Evolutionary conservation across 257 asterid species (phyloP).

Genomic region (Eustoma russellianum): DNA sequence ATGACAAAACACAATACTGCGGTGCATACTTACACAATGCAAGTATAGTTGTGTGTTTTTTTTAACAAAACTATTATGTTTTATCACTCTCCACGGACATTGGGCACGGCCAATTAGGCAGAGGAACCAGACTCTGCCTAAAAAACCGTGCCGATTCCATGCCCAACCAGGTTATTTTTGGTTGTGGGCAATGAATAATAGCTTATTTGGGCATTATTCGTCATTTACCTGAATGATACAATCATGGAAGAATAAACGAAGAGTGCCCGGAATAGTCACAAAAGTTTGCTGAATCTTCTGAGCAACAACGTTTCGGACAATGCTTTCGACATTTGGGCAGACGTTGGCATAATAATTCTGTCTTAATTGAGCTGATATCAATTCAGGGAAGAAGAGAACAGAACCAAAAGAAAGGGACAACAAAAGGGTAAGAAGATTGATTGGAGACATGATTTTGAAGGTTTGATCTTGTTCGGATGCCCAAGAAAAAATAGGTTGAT

Average conservation of each 20-base stretch:
- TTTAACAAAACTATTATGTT: too few relatives aligned
- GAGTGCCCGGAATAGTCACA: conserved; percentile 51
- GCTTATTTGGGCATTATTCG: too few relatives aligned
- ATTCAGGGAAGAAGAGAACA: conserved; percentile 15
- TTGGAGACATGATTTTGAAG: conserved; percentile 25
- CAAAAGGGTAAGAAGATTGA: conserved; percentile 7
- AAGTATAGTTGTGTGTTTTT: too few relatives aligned
- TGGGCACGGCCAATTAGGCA: too few relatives aligned
- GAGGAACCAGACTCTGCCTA: too few relatives aligned
- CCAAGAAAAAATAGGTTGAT: too few relatives aligned
- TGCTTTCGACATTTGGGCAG: conserved; percentile 67
- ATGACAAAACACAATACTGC: too few relatives aligned
- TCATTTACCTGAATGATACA: conserved; percentile 50
- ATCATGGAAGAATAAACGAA: conserved; percentile 85
- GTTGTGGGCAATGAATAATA: too few relatives aligned
- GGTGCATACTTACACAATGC: too few relatives aligned
- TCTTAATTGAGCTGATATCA: conserved; percentile 41
- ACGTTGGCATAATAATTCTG: conserved; percentile 35
- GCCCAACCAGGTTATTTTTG: too few relatives aligned
- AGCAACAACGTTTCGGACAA: conserved; percentile 43
- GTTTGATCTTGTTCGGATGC: background rate
- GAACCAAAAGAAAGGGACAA: conserved; percentile 16
- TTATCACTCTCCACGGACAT: too few relatives aligned
- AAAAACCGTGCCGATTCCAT: too few relatives aligned
- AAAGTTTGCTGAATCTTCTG: conserved; percentile 55